These are phyloP conservation scores for Russula sp. DNA, from an alignment of 768 basidiomycete genomes.

Conservation along the genomic window DNA sequence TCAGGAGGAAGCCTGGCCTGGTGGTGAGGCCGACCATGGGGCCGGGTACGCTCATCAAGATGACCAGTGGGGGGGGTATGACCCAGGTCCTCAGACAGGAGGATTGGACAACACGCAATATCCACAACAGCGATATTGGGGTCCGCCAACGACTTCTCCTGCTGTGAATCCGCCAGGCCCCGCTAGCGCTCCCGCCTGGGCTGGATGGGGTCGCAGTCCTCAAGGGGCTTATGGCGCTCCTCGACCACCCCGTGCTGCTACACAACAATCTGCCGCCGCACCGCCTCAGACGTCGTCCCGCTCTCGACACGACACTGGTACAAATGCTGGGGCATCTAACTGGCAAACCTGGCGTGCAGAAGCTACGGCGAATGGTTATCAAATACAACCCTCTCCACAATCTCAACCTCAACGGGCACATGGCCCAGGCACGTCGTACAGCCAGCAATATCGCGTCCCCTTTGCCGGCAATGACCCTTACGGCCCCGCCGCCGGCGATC, in stretches of 20 bases:
- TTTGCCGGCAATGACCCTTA: constrained; percentile 14
- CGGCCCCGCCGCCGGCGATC: constrained; percentile 1
- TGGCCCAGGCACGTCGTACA: neutral
- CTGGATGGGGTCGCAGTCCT: neutral
- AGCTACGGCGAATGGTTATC: constrained; percentile 13
- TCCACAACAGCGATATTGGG: constrained; percentile 14
- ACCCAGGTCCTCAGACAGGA: constrained; percentile 4
- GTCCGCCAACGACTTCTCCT: neutral
- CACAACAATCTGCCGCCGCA: neutral
- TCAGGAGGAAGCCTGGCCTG: neutral
- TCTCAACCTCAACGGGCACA: neutral
- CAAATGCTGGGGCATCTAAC: neutral
- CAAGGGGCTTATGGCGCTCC: neutral
- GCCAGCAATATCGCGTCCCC: constrained; percentile 11
- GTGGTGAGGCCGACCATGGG: constrained; percentile 4
- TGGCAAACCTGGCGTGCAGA: constrained; percentile 22
- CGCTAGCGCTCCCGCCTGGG: constrained; percentile 1
- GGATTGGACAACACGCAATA: neutral
- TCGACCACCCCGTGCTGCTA: neutral
- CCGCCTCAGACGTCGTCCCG: neutral
- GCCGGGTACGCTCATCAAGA: neutral
- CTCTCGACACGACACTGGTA: constrained; percentile 4
- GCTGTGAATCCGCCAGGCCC: neutral
- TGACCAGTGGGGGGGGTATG: constrained; percentile 3
- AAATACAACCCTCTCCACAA: neutral